Evolutionary conservation across 129 eudicot genomes (phyloP).

Genomic region (Flaveria bidentis): DNA sequence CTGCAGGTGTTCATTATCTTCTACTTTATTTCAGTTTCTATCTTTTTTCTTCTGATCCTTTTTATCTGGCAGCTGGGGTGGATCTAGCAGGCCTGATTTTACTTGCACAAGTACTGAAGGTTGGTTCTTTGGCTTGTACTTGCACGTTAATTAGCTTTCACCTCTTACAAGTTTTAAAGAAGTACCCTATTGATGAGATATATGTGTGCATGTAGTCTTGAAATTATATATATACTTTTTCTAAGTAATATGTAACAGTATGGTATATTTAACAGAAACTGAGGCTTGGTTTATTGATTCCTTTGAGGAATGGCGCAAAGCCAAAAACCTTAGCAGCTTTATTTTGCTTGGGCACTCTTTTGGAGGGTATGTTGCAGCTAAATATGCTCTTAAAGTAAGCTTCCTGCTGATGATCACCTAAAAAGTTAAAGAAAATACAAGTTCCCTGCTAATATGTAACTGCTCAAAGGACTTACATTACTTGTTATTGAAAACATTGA

Average conservation of each 20-base stretch:
- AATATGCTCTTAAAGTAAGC: constrained; percentile 83
- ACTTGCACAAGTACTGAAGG: constrained; percentile 98
- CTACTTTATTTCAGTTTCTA: constrained; percentile 7
- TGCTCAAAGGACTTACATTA: constrained; percentile 10
- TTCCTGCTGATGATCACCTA: constrained; percentile 13
- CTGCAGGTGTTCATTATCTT: constrained; percentile 9
- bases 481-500: constrained; percentile 30
- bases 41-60: constrained; percentile 12
- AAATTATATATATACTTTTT: not conserved
- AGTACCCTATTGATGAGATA: not conserved
- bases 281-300: constrained; percentile 99
- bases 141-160: constrained; percentile 16
- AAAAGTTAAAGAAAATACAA: not conserved
- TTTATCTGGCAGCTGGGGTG: constrained; percentile 82
- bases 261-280: constrained; percentile 55
- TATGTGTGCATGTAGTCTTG: not conserved
- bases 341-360: constrained; percentile 94
- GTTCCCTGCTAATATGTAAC: constrained; percentile 11
- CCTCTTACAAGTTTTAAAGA: not conserved
- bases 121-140: constrained; percentile 37
- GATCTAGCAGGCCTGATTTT: constrained; percentile 98
- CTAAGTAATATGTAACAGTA: constrained; percentile 9
- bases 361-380: constrained; percentile 96
- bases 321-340: constrained; percentile 85
- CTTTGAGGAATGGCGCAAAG: constrained; percentile 95